phyloP scores from a whole-genome alignment of 2,329 filamentous ascomycete species.

The Neofusicoccum sp. region DNA sequence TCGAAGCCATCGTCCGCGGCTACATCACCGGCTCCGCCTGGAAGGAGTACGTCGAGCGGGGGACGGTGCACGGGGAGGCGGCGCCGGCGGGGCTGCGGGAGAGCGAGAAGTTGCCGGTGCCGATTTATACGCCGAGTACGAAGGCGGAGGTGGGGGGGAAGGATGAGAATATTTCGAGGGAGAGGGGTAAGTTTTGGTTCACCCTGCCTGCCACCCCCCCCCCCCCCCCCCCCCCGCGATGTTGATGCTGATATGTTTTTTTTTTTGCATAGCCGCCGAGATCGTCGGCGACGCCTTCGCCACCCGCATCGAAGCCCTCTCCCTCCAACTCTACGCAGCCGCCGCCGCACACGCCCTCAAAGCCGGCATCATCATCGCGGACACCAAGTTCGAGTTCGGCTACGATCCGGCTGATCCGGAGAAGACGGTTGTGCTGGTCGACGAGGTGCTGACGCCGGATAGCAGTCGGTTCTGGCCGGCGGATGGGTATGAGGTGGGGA shows the following conservation, averaged over 20 bases:
- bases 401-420: conserved; percentile 57
- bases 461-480: conserved; percentile 82
- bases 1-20: conserved; percentile 85
- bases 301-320: conserved; percentile 64
- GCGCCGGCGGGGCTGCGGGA: conserved; percentile 70
- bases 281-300: conserved; percentile 70
- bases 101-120: conserved; percentile 67
- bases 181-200: conserved; percentile 20
- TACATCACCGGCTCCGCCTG: conserved; percentile 88
- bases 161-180: conserved; percentile 76
- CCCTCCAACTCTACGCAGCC: conserved; percentile 64
- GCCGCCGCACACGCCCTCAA: conserved; percentile 66
- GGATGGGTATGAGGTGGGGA: conserved; percentile 71
- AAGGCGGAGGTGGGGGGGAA: conserved; percentile 80
- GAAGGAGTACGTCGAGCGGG: conserved; percentile 72
- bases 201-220: neutral
- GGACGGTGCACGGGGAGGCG: conserved; percentile 78
- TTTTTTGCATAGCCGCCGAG: conserved; percentile 46
- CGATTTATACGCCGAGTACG: conserved; percentile 80
- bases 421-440: conserved; percentile 71
- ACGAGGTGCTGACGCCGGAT: conserved; percentile 81
- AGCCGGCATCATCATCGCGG: conserved; percentile 75
- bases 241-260: neutral
- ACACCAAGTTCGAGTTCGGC: conserved; percentile 79
- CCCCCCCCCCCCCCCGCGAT: neutral